Evolutionary conservation across 2,329 filamentous ascomycete species (phyloP).

Genomic region (Botryotinia calthae): DNA sequence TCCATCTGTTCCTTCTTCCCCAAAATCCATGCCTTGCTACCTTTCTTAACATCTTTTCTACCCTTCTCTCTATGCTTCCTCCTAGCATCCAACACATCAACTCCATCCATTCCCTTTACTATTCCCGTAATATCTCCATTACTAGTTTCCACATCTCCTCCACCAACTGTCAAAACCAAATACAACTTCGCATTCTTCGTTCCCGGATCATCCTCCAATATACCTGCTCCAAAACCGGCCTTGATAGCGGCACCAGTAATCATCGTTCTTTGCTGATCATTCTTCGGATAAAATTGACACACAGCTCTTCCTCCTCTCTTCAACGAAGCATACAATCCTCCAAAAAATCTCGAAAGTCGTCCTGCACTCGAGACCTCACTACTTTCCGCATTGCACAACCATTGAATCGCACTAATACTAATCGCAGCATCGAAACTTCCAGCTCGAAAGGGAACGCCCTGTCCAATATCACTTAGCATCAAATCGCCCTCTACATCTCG

Average conservation of each 20-base stretch:
- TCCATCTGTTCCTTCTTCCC: conserved; percentile 93
- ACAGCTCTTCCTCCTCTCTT: conserved; percentile 84
- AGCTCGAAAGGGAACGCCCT: conserved; percentile 89
- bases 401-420: conserved; percentile 94
- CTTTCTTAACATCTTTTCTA: conserved; percentile 66
- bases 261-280: conserved; percentile 87
- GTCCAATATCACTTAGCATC: conserved; percentile 91
- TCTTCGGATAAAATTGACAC: conserved; percentile 98
- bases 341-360: conserved; percentile 82
- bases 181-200: conserved; percentile 98
- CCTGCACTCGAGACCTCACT: conserved; percentile 79
- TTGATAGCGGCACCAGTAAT: conserved; percentile 86
- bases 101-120: conserved; percentile 82
- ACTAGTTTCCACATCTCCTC: conserved; percentile 45
- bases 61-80: conserved; percentile 50
- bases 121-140: conserved; percentile 81
- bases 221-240: conserved; percentile 91
- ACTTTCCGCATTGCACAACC: conserved; percentile 94
- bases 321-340: conserved; percentile 82
- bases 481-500: conserved; percentile 90
- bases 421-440: conserved; percentile 94
- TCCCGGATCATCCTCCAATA: conserved; percentile 91
- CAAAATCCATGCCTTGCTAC: conserved; percentile 78
- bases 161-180: conserved; percentile 86
- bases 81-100: conserved; percentile 73